phyloP scores from a whole-genome alignment of 306 rosid species.

The Dryas drummondii region DNA sequence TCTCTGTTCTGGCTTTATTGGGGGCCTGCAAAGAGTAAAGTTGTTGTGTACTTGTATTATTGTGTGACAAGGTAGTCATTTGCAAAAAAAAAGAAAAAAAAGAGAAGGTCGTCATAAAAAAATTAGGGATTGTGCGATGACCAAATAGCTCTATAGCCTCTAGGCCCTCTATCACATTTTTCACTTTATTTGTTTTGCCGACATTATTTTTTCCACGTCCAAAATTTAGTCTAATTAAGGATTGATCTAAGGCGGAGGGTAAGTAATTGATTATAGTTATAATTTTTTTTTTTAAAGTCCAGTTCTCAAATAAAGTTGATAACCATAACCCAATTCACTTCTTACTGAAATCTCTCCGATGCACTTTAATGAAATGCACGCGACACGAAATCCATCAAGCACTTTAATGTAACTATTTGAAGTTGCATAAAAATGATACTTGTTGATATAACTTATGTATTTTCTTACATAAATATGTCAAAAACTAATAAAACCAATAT shows the following conservation, averaged over 20 bases:
- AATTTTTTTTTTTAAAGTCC: not conserved
- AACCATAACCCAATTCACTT: too few relatives aligned
- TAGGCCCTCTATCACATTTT: not conserved
- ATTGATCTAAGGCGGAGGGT: not conserved
- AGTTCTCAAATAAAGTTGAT: too few relatives aligned
- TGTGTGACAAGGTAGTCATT: not conserved
- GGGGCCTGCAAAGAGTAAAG: slow-evolving; percentile 3
- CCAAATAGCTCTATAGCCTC: not conserved
- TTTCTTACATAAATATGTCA: too few relatives aligned
- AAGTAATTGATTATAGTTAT: not conserved
- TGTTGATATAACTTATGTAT: too few relatives aligned
- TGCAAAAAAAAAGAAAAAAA: too few relatives aligned
- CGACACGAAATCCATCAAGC: too few relatives aligned
- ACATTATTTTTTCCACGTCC: not conserved
- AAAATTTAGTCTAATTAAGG: not conserved
- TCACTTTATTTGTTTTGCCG: not conserved
- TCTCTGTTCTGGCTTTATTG: not conserved
- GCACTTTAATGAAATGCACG: too few relatives aligned
- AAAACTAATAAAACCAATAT: too few relatives aligned
- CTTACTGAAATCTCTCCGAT: too few relatives aligned
- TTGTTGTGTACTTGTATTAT: not conserved
- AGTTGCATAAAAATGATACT: too few relatives aligned
- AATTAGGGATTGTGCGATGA: not conserved
- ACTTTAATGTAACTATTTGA: too few relatives aligned
- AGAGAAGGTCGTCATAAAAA: too few relatives aligned